These are phyloP conservation scores for Pseudocercospora fuligena DNA, from an alignment of 2,329 filamentous ascomycete genomes.

Conservation along the genomic window DNA sequence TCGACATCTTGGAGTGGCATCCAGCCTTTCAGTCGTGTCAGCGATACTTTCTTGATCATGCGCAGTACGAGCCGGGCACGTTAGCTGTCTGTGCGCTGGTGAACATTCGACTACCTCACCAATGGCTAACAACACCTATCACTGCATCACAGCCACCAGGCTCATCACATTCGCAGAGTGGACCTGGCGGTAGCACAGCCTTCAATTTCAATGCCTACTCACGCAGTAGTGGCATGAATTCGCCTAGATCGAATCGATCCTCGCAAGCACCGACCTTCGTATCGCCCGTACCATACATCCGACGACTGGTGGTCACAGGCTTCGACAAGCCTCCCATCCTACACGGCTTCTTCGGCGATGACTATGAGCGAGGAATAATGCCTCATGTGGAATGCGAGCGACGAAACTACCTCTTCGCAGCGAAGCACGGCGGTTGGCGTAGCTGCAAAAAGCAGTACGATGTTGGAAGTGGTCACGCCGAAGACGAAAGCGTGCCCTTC, in stretches of 20 bases:
- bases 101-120: constrained; percentile 89
- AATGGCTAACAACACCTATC: constrained; percentile 64
- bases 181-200: neutral
- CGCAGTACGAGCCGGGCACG: constrained; percentile 79
- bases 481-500: constrained; percentile 84
- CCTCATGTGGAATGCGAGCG: constrained; percentile 86
- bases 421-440: constrained; percentile 89
- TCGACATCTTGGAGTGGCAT: constrained; percentile 92
- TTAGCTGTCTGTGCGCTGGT: constrained; percentile 88
- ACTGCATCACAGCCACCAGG: constrained; percentile 38
- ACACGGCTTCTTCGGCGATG: constrained; percentile 95
- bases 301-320: constrained; percentile 86
- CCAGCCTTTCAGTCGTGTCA: constrained; percentile 88
- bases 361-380: constrained; percentile 81
- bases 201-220: constrained; percentile 31
- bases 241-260: constrained; percentile 38
- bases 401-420: constrained; percentile 91
- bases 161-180: constrained; percentile 7
- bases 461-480: constrained; percentile 58
- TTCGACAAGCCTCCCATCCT: constrained; percentile 87
- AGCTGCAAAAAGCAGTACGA: constrained; percentile 91
- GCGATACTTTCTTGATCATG: constrained; percentile 87
- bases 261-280: constrained; percentile 48
- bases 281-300: constrained; percentile 84
- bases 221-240: constrained; percentile 48